Conservation (phyloP, 352 stramenopile species). For the Saprolegnia diclina region DNA sequence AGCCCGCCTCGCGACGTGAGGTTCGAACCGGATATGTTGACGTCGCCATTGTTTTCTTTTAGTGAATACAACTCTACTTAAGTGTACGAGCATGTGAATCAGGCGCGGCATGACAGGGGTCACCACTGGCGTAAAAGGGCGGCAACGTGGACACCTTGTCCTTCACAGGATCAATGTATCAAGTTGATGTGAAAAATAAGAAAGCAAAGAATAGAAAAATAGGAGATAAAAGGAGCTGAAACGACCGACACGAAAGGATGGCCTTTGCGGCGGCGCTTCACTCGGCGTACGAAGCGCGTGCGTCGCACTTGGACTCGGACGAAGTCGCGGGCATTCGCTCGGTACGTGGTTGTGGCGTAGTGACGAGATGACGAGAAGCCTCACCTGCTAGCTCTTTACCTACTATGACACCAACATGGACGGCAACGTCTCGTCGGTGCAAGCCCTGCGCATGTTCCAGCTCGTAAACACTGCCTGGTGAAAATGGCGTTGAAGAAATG, state of each 20-base stretch:
- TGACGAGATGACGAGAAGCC: not conserved
- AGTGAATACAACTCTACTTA: no score
- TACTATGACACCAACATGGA: constrained; percentile 68
- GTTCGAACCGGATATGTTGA: not conserved
- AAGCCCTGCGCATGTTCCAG: constrained; percentile 56
- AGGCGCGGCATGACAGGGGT: no score
- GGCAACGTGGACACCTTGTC: no score
- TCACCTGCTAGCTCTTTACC: constrained; percentile 47
- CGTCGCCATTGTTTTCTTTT: not conserved
- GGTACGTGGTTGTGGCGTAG: no score
- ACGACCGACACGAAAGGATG: not conserved
- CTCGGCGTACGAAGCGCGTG: not conserved
- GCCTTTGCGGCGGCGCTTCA: not conserved
- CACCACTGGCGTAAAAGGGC: no score
- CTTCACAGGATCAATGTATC: no score
- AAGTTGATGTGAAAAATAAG: no score
- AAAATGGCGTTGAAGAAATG: not conserved
- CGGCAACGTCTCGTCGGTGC: constrained; percentile 47
- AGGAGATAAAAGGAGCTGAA: no score
- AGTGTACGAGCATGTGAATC: no score
- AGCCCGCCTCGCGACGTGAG: not conserved
- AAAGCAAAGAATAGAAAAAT: no score
- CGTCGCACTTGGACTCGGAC: not conserved
- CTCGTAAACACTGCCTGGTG: constrained; percentile 39
- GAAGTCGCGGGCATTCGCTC: not conserved